These are phyloP conservation scores for Musa acuminata DNA, from an alignment of 176 grass and related monocot species.

Conservation along the genomic window DNA sequence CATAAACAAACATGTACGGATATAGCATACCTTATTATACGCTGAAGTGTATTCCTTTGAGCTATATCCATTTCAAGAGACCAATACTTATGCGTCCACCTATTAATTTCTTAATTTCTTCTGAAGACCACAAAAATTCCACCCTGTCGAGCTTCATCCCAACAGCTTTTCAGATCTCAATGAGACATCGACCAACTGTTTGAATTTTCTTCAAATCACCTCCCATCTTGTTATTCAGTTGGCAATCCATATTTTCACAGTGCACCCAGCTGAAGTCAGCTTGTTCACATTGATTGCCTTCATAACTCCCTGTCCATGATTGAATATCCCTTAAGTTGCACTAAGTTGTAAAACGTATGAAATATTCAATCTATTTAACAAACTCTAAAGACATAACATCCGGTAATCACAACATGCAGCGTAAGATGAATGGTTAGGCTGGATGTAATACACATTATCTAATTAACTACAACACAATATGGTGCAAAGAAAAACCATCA, in stretches of 20 bases:
- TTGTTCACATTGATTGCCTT: conserved; percentile 81
- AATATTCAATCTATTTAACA: too few species aligned
- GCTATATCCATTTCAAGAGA: conserved; percentile 72
- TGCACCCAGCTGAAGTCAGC: conserved; percentile 51
- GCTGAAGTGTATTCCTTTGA: conserved; percentile 46
- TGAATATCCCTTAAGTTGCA: too few species aligned
- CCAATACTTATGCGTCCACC: conserved; percentile 52
- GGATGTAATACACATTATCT: too few species aligned
- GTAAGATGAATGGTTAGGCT: too few species aligned
- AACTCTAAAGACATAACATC: too few species aligned
- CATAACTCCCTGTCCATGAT: conserved; percentile 39
- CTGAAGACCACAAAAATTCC: conserved; percentile 68
- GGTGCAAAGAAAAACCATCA: too few species aligned
- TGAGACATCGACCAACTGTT: conserved; percentile 56
- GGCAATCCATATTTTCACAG: conserved; percentile 69
- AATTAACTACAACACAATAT: too few species aligned
- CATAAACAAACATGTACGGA: not conserved
- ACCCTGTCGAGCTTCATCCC: conserved; percentile 68
- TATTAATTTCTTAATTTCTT: conserved; percentile 77
- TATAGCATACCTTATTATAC: conserved; percentile 45
- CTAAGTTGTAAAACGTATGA: too few species aligned
- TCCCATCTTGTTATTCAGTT: conserved; percentile 87
- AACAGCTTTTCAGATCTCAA: conserved; percentile 74
- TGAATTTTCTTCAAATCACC: conserved; percentile 69
- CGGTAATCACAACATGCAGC: too few species aligned